Percentiles rank a stretch among this genome's conserved stretches.
phyloP scores from a whole-genome alignment of 164 flowering plant species.

The grape (Vitis vinifera) region ASM3070453v1 NC_081812.1:17038001-17038500 shows the following conservation, averaged over 20 bases:
- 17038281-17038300: background rate
- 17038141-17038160: conserved; percentile 96
- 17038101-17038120: conserved; percentile 69
- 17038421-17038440: too few relatives aligned
- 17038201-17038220: conserved; percentile 93
- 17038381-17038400: too few relatives aligned
- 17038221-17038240: conserved; percentile 40
- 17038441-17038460: too few relatives aligned
- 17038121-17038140: conserved; percentile 96
- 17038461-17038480: too few relatives aligned
- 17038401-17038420: too few relatives aligned
- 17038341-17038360: too few relatives aligned
- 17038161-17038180: conserved; percentile 89
- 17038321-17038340: too few relatives aligned
- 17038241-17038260: background rate
- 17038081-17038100: conserved; percentile 81
- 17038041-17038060: conserved; percentile 91
- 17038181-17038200: conserved; percentile 96
- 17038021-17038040: conserved; percentile 89
- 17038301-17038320: background rate
- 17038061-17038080: conserved; percentile 89
- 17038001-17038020: conserved; percentile 87
- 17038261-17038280: background rate
- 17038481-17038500: too few relatives aligned
- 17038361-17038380: too few relatives aligned